Percentiles rank a stretch among this genome's conserved stretches.
phyloP scores from a whole-genome alignment of 2,329 filamentous ascomycete genomes.

The Cercospora canescens region DNA sequence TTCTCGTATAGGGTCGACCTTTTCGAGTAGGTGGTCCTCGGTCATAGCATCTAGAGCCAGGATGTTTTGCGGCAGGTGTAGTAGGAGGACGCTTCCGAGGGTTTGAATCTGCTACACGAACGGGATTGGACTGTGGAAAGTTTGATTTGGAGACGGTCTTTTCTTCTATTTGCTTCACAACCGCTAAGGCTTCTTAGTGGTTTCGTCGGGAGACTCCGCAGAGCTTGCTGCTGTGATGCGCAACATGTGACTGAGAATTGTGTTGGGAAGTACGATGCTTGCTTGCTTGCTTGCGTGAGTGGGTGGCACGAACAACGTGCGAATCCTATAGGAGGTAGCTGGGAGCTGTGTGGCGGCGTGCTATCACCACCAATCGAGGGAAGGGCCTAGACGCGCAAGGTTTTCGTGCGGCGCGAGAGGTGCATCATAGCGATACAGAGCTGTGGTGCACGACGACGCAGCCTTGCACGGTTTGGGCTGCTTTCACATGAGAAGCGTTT shows the following conservation, averaged over 20 bases:
- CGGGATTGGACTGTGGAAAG: too few relatives aligned
- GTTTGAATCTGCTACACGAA: slow-evolving; percentile 75
- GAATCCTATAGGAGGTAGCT: neutral
- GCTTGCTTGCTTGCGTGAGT: neutral
- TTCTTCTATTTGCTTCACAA: too few relatives aligned
- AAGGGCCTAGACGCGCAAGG: neutral
- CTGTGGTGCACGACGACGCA: neutral
- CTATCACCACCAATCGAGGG: neutral
- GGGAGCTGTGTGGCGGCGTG: neutral
- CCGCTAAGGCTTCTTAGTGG: too few relatives aligned
- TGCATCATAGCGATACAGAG: neutral
- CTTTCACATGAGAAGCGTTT: neutral
- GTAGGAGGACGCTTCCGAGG: slow-evolving; percentile 82
- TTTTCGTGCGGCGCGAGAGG: neutral
- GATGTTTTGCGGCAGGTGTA: slow-evolving; percentile 62
- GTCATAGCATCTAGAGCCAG: slow-evolving; percentile 86
- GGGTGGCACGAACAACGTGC: neutral
- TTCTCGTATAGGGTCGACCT: slow-evolving; percentile 68
- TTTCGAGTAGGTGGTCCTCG: slow-evolving; percentile 84
- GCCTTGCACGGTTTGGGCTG: neutral
- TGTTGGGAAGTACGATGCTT: neutral
- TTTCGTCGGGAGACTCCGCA: too few relatives aligned
- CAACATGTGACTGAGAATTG: neutral
- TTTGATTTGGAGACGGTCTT: too few relatives aligned
- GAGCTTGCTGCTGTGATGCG: neutral